These are phyloP conservation scores for Erysimum cheiri DNA, from an alignment of 441 rosid species.

Conservation along the genomic window DNA sequence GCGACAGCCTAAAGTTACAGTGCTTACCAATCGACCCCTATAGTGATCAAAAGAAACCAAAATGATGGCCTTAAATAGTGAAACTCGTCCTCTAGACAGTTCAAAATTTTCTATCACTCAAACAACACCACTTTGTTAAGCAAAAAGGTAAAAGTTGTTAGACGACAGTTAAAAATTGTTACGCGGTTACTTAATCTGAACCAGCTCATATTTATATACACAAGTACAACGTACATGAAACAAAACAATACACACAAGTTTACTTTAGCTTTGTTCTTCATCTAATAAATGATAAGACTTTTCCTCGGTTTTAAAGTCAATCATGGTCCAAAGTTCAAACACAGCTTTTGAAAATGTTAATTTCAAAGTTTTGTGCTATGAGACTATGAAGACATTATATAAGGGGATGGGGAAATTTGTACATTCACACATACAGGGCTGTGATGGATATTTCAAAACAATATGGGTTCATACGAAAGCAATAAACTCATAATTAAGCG, in stretches of 20 bases:
- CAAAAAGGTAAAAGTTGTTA: not conserved
- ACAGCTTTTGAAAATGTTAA: slow-evolving; percentile 8
- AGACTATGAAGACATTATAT: not conserved
- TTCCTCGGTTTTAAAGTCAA: not conserved
- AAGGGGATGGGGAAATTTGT: too few species aligned
- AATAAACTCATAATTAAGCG: not conserved
- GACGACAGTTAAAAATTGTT: not conserved
- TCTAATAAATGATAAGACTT: not conserved
- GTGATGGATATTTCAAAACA: not conserved
- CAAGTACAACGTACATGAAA: not conserved
- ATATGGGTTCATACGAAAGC: slow-evolving; percentile 9
- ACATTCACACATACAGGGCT: not conserved
- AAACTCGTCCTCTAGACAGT: not conserved
- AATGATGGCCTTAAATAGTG: not conserved
- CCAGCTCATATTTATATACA: not conserved
- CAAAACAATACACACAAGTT: not conserved
- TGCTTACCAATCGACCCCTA: not conserved
- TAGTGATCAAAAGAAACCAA: not conserved
- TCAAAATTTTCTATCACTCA: not conserved
- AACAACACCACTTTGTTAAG: not conserved
- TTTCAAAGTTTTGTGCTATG: slow-evolving; percentile 11
- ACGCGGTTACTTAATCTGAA: not conserved
- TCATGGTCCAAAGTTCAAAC: slow-evolving; percentile 8
- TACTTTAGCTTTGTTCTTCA: not conserved
- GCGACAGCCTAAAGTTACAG: too few species aligned